Percentiles rank a stretch among this genome's conserved stretches.
Conservation (phyloP, 768 basidiomycete genomes). For the Chiua virens region DNA sequence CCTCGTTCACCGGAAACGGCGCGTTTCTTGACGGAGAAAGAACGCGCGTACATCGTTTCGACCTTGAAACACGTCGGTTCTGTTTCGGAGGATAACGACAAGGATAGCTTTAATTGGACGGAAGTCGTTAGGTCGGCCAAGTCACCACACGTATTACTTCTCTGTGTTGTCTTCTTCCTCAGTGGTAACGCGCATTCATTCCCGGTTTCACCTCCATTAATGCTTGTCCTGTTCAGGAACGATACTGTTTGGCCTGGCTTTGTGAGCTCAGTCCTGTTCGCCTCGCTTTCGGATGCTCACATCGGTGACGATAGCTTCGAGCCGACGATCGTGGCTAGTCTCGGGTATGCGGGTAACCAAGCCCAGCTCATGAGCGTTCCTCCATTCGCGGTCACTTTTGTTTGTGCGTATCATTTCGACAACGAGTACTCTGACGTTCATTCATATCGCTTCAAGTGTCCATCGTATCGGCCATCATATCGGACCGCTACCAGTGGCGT, state of each 20-base stretch:
- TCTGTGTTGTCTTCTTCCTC: conserved; percentile 52
- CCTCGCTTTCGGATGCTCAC: conserved; percentile 36
- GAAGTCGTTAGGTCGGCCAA: conserved; percentile 51
- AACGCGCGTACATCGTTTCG: conserved; percentile 46
- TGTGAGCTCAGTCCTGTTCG: conserved; percentile 23
- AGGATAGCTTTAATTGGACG: conserved; percentile 53
- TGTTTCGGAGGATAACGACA: conserved; percentile 40
- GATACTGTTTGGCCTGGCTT: conserved; percentile 17
- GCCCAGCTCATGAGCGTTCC: conserved; percentile 65
- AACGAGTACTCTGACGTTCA: neutral
- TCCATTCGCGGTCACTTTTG: conserved; percentile 50
- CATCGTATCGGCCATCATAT: conserved; percentile 44
- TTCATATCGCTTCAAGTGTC: conserved; percentile 29
- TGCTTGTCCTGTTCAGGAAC: conserved; percentile 14
- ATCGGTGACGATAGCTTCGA: conserved; percentile 52
- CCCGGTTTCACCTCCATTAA: neutral
- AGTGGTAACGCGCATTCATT: conserved; percentile 38
- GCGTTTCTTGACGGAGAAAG: conserved; percentile 49
- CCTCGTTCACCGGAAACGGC: conserved; percentile 45
- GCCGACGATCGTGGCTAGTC: conserved; percentile 64
- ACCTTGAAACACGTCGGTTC: conserved; percentile 26
- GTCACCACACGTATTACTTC: conserved; percentile 55
- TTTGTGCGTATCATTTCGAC: conserved; percentile 35
- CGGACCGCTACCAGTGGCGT: conserved; percentile 53
- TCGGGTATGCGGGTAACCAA: conserved; percentile 54